Evolutionary conservation across 768 basidiomycete species (phyloP).

Genomic region (Boletellus ananiceps): DNA sequence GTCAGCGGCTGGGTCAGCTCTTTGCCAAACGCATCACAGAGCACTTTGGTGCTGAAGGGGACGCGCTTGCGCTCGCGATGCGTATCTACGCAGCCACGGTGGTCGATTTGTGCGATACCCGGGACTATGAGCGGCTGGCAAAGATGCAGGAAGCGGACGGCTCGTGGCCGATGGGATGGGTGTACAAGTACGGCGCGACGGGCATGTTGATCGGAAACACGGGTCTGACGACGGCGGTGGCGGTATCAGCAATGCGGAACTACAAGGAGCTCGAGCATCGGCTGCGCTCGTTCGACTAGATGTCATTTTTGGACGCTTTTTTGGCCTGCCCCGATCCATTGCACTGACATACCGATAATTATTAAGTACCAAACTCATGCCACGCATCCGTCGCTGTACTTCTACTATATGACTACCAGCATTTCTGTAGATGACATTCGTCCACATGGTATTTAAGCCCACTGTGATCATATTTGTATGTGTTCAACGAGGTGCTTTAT

Average conservation of each 20-base stretch:
- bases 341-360: not conserved
- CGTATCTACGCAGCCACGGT: slow-evolving; percentile 10
- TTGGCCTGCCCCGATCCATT: not conserved
- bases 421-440: no score
- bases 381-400: no score
- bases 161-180: slow-evolving; percentile 22
- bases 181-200: slow-evolving; percentile 8
- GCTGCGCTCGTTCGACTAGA: slow-evolving; percentile 13
- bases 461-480: no score
- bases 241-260: slow-evolving; percentile 14
- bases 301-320: no score
- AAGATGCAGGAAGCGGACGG: slow-evolving; percentile 19
- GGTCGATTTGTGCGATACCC: slow-evolving; percentile 10
- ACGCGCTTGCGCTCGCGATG: slow-evolving; percentile 19
- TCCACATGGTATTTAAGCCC: no score
- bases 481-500: no score
- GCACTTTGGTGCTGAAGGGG: slow-evolving; percentile 15
- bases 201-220: slow-evolving; percentile 12
- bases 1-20: slow-evolving; percentile 7
- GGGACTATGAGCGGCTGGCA: slow-evolving; percentile 14
- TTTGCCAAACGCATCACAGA: slow-evolving; percentile 16
- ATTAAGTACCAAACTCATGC: not conserved
- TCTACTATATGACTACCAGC: no score
- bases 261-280: slow-evolving; percentile 11
- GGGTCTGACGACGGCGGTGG: slow-evolving; percentile 21